Evolutionary conservation across 192 early-diverging fungal genomes (phyloP).

Genomic region (Coemansia sp.): DNA sequence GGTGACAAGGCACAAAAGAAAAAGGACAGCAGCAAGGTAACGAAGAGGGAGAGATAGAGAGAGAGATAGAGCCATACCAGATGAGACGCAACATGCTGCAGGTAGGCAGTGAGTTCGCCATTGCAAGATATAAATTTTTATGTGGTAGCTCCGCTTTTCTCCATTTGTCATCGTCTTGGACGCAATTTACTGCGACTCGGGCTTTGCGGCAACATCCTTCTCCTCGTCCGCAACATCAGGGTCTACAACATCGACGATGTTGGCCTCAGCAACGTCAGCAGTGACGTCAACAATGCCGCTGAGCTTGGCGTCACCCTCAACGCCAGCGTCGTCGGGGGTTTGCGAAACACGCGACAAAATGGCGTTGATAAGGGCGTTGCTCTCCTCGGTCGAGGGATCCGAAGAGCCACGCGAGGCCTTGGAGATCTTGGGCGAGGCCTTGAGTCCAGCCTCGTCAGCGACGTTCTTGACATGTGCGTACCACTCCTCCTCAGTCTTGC

Average conservation of each 20-base stretch:
- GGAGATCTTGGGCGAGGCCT: conserved; percentile 49
- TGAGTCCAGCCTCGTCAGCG: conserved; percentile 47
- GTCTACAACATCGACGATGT: conserved; percentile 17
- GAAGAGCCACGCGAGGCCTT: conserved; percentile 19
- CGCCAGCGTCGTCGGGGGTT: conserved; percentile 13
- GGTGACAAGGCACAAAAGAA: background rate
- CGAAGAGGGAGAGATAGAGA: background rate
- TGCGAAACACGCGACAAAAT: conserved; percentile 32
- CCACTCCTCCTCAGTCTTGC: conserved; percentile 81
- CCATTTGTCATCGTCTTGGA: background rate
- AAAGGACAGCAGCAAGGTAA: background rate
- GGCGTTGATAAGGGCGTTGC: conserved; percentile 34
- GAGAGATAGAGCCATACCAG: background rate
- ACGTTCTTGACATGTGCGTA: conserved; percentile 52
- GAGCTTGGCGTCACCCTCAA: background rate
- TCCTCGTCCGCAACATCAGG: conserved; percentile 14
- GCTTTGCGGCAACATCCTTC: conserved; percentile 16
- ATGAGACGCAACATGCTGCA: conserved; percentile 3
- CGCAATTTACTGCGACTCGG: conserved; percentile 10
- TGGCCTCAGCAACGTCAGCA: background rate
- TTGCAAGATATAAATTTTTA: conserved; percentile 3
- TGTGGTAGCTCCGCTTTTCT: background rate
- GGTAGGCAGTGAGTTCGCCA: background rate
- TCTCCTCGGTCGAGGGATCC: conserved; percentile 26
- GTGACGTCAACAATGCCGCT: background rate